phyloP scores from a whole-genome alignment of 345 rosid genomes.

The Gossypium australe region DNA sequence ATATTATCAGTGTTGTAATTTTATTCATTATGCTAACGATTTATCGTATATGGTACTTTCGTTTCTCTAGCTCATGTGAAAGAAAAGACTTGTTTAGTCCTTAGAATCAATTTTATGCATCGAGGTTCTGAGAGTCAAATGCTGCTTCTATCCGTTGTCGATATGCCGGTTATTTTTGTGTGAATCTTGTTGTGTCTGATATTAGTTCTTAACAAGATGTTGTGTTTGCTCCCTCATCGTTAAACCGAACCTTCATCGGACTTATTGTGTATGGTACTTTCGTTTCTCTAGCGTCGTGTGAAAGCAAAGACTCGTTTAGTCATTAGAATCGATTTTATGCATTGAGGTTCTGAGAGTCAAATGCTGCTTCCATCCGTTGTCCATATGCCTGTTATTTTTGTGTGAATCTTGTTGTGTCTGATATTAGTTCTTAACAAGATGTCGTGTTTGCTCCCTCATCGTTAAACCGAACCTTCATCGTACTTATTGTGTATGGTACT shows the following conservation, averaged over 20 bases:
- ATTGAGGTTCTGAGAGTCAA: neutral
- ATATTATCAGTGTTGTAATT: neutral
- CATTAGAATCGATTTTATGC: neutral
- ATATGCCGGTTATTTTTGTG: neutral
- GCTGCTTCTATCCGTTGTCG: neutral
- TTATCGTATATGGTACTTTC: too few species aligned
- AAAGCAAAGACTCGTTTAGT: neutral
- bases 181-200: neutral
- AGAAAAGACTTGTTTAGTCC: neutral
- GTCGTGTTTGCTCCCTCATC: too few species aligned
- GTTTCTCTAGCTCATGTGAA: too few species aligned
- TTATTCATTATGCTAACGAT: neutral
- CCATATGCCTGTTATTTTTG: neutral
- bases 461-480: too few species aligned
- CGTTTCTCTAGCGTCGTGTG: neutral
- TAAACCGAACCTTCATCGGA: too few species aligned
- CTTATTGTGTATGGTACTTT: neutral
- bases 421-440: neutral
- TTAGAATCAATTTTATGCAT: neutral
- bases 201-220: neutral
- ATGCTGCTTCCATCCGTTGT: neutral
- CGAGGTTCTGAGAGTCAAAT: neutral
- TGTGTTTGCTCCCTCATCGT: too few species aligned
- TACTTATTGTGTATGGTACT: neutral
- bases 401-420: constrained; percentile 1